phyloP scores from a whole-genome alignment of 805 yeast genomes.

The Starmerella scarabaei region DNA sequence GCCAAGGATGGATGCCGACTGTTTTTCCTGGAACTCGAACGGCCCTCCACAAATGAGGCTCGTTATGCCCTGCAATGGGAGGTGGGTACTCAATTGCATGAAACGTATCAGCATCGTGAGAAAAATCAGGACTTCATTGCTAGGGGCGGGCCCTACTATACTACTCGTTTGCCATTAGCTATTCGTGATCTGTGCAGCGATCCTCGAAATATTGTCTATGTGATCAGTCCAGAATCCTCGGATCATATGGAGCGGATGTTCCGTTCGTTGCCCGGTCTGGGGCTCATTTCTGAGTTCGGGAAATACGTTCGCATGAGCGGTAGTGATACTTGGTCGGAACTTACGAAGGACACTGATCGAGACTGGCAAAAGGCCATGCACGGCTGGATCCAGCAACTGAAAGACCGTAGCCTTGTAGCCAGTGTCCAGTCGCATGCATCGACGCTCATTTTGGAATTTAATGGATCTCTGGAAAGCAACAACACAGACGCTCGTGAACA shows the following conservation, averaged over 20 bases:
- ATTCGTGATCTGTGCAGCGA: conserved; percentile 47
- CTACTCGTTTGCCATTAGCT: conserved; percentile 31
- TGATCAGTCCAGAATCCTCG: conserved; percentile 53
- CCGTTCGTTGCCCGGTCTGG: conserved; percentile 54
- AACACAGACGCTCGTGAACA: conserved; percentile 40
- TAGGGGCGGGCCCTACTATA: conserved; percentile 12
- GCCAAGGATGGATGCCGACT: conserved; percentile 9
- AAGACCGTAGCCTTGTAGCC: conserved; percentile 72
- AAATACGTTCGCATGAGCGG: conserved; percentile 44
- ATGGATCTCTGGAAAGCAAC: conserved; percentile 32
- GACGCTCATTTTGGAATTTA: conserved; percentile 60
- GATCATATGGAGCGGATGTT: conserved; percentile 55
- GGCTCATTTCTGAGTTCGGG: conserved; percentile 84
- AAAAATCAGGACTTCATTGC: not conserved
- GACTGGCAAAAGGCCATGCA: conserved; percentile 50
- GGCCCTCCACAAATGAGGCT: conserved; percentile 11
- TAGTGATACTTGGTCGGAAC: conserved; percentile 36
- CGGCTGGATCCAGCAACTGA: conserved; percentile 43
- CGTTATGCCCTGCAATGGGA: conserved; percentile 2
- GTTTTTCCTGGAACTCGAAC: conserved; percentile 17
- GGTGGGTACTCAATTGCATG: not conserved
- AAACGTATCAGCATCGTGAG: not conserved
- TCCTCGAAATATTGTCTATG: conserved; percentile 52
- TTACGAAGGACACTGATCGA: conserved; percentile 1
- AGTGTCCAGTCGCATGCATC: conserved; percentile 62